Conservation (phyloP, 2,329 filamentous ascomycete species). For the Elsinoe perseae region DNA sequence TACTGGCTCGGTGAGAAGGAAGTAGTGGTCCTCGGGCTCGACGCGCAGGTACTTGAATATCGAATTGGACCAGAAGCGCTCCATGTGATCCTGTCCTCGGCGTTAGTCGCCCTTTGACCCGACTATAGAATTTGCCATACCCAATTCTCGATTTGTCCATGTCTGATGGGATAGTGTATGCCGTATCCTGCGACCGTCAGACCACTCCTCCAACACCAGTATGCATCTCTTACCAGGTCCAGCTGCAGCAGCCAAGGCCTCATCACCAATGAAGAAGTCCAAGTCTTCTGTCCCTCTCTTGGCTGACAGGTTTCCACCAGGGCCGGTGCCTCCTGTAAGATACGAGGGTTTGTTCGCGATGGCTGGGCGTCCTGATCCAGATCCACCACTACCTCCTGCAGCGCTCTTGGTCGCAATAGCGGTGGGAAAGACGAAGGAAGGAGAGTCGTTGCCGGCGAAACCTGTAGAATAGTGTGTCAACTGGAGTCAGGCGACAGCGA, state of each 20-base stretch:
- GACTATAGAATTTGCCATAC: slow-evolving; percentile 48
- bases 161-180: slow-evolving; percentile 92
- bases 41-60: slow-evolving; percentile 99
- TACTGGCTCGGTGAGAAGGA: slow-evolving; percentile 94
- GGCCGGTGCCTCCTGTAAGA: slow-evolving; percentile 80
- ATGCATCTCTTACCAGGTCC: slow-evolving; percentile 59
- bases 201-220: not conserved
- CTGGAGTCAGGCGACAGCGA: not conserved
- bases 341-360: slow-evolving; percentile 94
- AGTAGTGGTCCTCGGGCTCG: slow-evolving; percentile 97
- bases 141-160: slow-evolving; percentile 99
- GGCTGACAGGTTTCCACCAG: slow-evolving; percentile 70
- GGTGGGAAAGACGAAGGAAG: slow-evolving; percentile 97
- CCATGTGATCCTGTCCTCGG: slow-evolving; percentile 78
- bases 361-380: slow-evolving; percentile 79
- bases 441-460: slow-evolving; percentile 98
- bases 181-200: slow-evolving; percentile 62
- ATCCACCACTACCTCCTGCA: slow-evolving; percentile 59
- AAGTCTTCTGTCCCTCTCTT: slow-evolving; percentile 97
- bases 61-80: slow-evolving; percentile 99
- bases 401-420: slow-evolving; percentile 92
- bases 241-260: slow-evolving; percentile 73
- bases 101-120: slow-evolving; percentile 1
- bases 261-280: slow-evolving; percentile 98
- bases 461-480: slow-evolving; percentile 47